Evolutionary conservation across 805 yeast species (phyloP).

Genomic region (Saturnispora saitoi): DNA sequence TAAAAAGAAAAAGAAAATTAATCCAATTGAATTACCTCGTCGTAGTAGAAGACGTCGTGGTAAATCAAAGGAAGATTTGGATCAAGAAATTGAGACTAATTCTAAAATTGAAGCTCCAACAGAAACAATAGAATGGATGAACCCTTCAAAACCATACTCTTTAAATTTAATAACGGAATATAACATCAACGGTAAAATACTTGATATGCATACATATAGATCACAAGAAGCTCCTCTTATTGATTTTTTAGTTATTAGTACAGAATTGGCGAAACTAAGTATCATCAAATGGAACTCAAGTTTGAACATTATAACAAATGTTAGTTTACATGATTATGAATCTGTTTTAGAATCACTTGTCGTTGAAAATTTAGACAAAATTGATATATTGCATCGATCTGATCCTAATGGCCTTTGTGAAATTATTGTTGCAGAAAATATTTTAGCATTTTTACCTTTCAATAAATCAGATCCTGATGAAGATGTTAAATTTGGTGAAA

Average conservation of each 20-base stretch:
- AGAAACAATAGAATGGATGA: slow-evolving; percentile 18
- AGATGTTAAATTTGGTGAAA: slow-evolving; percentile 27
- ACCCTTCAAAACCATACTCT: slow-evolving; percentile 17
- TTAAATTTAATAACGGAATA: slow-evolving; percentile 51
- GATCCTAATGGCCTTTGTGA: slow-evolving; percentile 57
- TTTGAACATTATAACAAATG: slow-evolving; percentile 50
- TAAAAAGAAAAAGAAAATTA: slow-evolving; percentile 6
- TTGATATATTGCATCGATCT: slow-evolving; percentile 39
- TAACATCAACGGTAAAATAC: slow-evolving; percentile 60
- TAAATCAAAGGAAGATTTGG: slow-evolving; percentile 1
- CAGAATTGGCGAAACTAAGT: slow-evolving; percentile 71
- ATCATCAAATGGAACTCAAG: slow-evolving; percentile 60
- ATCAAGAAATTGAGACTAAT: slow-evolving; percentile 8
- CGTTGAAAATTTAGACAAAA: slow-evolving; percentile 30
- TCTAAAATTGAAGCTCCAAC: slow-evolving; percentile 11
- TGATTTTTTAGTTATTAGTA: slow-evolving; percentile 58
- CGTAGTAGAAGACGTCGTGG: slow-evolving; percentile 1
- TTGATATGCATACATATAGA: slow-evolving; percentile 44
- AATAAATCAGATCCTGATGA: slow-evolving; percentile 34
- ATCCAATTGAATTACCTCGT: not conserved
- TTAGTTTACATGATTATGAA: slow-evolving; percentile 83
- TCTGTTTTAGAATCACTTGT: slow-evolving; percentile 46
- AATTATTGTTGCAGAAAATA: slow-evolving; percentile 54
- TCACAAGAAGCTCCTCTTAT: slow-evolving; percentile 37
- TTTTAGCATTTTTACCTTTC: slow-evolving; percentile 67